Evolutionary conservation across 352 stramenopile genomes (phyloP), one percentile per base, ranked within the genome.

Genomic region (Phytophthora pini): DNA sequence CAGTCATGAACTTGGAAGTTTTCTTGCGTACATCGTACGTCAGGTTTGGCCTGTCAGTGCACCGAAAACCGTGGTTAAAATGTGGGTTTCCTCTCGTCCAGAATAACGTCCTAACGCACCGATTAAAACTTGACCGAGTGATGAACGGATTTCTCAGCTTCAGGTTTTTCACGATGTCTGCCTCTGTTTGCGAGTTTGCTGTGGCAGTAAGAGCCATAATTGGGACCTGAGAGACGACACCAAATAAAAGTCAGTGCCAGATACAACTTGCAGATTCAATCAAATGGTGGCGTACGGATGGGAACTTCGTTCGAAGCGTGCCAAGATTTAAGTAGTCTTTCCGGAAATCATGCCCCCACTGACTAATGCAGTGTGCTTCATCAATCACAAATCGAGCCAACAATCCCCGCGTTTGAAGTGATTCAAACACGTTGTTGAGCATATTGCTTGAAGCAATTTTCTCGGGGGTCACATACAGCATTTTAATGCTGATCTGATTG

Each of bases 291-390:
- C 74, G 50, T 56, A 99, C 94, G 60, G 88, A 92, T 10, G 94
- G 94, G 61, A 98, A 99, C 20, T 98, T 90, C 12, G 72, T 74
- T 45, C 97, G 84, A 12, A 99, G 75, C 15, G 83, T 82, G 5
- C 89, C 84, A 20, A 99, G 76, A 51, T 94, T 87, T 64, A 98
- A 90, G 74, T 99, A 99, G 69, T 98, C 98, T 65, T 98, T 98
- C 11, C 98, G 84, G 71, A 99, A 99, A 71, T 99, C 98, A 72
- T 99, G 98, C 20, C 97, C 98, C 98, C 98, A 99, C 67, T 97
- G 91, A 56, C 88, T 98, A 58, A 99, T 95, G 76, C 98, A 99
- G 66, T 99, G 98, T 6, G 88, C 89, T 68, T 97, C 88, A 70
- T 99, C 97, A 5, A 99, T 90, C 15, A 99, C 95, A 75, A 99